Evolutionary conservation across 495 filamentous ascomycete genomes (phyloP).

Genomic region (Penicillium samsonianum): DNA sequence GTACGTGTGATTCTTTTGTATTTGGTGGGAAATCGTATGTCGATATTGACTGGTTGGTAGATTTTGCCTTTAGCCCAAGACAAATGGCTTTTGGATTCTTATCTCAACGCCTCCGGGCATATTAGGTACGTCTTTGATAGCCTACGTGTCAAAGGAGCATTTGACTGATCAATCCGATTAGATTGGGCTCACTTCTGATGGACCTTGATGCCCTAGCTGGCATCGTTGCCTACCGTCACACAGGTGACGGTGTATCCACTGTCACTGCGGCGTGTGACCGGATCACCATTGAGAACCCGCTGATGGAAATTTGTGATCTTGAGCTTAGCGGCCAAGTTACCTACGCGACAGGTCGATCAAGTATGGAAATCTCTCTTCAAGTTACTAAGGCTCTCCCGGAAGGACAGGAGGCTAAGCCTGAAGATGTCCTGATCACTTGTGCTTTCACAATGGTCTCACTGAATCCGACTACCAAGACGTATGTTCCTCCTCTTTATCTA

Average conservation of each 20-base stretch:
- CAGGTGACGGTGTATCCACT: conserved; percentile 71
- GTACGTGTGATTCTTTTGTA: conserved; percentile 39
- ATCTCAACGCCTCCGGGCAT: conserved; percentile 66
- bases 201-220: conserved; percentile 82
- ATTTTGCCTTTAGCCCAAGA: conserved; percentile 66
- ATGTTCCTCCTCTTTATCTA: conserved; percentile 26
- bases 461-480: conserved; percentile 71
- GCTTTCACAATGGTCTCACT: conserved; percentile 85
- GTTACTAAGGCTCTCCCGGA: conserved; percentile 63
- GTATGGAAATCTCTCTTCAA: conserved; percentile 78
- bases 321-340: conserved; percentile 79
- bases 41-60: conserved; percentile 39
- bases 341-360: conserved; percentile 76
- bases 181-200: conserved; percentile 74
- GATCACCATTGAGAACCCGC: conserved; percentile 71
- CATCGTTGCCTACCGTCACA: conserved; percentile 80
- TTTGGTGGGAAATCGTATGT: neutral
- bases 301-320: conserved; percentile 79
- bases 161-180: conserved; percentile 20
- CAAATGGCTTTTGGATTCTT: conserved; percentile 70
- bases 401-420: conserved; percentile 58
- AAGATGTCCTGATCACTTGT: conserved; percentile 76
- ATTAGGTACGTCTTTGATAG: conserved; percentile 47
- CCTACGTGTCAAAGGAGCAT: neutral
- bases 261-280: conserved; percentile 82